Base-by-base conservation (phyloP, 495 filamentous ascomycete species). In the Oidiodendron maius region DNA sequence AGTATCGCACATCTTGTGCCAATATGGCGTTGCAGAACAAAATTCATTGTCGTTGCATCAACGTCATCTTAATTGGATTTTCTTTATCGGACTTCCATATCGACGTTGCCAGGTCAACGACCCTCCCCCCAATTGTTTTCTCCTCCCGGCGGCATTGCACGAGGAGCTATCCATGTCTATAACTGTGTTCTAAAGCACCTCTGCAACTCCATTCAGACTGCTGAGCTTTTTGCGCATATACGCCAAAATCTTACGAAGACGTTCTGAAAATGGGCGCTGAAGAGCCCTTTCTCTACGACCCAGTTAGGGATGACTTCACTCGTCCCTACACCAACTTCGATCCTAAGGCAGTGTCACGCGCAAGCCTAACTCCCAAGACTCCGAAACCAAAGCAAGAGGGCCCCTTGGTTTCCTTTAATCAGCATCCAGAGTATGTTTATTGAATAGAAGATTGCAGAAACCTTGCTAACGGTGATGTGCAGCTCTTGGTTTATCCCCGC, bases 281-380 rank as follows among this genome's bases (percentile, higher is more conserved):
- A 38, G 54, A 51, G 69, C 89, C 89, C 45, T 95, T 84, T 71
- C 70, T 94, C 66, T 95, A 94, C 67, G 77, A 82, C 57, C 62
- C 66, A 25, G 64, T 73, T 36, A 60, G 51, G 44, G 58, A 56
- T 40, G 67, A 77, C 11, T 42, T 39, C 9, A 22, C 50, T 5
- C 25, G 44, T 23, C 61, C 74, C 53, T 71, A 84, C 26, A 70
- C 65, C 6, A 59, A 63, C 0, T 96, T 93, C 68, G 86, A 96
- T 58, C 90, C 90, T 12, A 93, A 88, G 59, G 83, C 83, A 46
- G 78, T 84, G 26, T 87, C 88, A 8, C 74, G 85, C 62, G 83
- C 86, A 48, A 89, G 84, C 63, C 81, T 69, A 57, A 66, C 76
- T 52, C 71, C 68, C 13, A 72, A 75, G 50, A 61, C 64, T 11